Conservation (phyloP, 441 rosid genomes). For the Erysimum cheiri region DNA sequence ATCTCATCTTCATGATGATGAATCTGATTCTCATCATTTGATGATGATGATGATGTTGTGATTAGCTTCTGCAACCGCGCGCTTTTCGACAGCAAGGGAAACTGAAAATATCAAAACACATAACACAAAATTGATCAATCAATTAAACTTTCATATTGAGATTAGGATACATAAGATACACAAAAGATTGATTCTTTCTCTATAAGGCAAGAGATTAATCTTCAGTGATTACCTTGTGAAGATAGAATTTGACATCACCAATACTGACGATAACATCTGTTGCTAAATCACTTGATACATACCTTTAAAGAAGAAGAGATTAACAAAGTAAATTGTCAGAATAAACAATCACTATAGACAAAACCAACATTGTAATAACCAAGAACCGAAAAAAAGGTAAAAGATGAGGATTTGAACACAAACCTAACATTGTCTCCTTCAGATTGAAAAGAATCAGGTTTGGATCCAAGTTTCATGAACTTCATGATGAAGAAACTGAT, state of each 20-base stretch:
- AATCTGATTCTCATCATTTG: constrained; percentile 48
- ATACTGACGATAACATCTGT: constrained; percentile 60
- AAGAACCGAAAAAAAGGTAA: not conserved
- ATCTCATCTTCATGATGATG: constrained; percentile 54
- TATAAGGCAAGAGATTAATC: not conserved
- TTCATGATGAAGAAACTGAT: constrained; percentile 54
- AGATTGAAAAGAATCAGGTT: constrained; percentile 88
- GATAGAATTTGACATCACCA: constrained; percentile 64
- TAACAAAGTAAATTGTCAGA: constrained; percentile 22
- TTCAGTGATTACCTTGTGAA: constrained; percentile 60
- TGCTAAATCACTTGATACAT: constrained; percentile 68
- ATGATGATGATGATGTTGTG: constrained; percentile 39
- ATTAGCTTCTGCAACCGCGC: constrained; percentile 60
- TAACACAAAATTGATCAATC: not conserved
- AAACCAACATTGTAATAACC: constrained; percentile 4
- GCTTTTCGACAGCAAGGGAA: constrained; percentile 68
- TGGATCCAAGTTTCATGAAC: constrained; percentile 99
- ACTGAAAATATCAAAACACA: constrained; percentile 46
- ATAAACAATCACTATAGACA: not conserved
- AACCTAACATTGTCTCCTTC: constrained; percentile 81
- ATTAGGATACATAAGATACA: not conserved
- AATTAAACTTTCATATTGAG: not conserved
- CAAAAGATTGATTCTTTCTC: constrained; percentile 16
- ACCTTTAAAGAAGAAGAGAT: constrained; percentile 48
- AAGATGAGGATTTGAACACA: constrained; percentile 27